Conservation (phyloP, 768 basidiomycete species). For the Tulasnella sp. region DNA sequence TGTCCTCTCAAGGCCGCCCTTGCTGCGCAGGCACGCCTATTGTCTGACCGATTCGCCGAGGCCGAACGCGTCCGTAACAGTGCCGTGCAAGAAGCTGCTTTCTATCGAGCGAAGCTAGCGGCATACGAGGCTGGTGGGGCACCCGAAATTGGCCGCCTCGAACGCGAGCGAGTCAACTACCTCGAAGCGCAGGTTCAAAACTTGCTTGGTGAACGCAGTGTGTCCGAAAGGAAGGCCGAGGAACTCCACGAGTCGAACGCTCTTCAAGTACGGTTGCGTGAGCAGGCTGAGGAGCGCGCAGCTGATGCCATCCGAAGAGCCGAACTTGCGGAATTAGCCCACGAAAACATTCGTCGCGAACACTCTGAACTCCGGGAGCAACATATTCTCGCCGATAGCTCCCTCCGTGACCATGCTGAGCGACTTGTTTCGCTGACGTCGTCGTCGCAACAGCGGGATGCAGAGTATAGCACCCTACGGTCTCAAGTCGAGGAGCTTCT, state of each 20-base stretch:
- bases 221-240: slow-evolving; percentile 55
- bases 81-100: slow-evolving; percentile 88
- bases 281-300: slow-evolving; percentile 69
- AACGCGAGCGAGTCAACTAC: slow-evolving; percentile 62
- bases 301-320: slow-evolving; percentile 63
- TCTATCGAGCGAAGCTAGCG: slow-evolving; percentile 87
- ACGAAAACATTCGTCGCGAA: slow-evolving; percentile 48
- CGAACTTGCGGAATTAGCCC: slow-evolving; percentile 53
- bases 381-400: slow-evolving; percentile 45
- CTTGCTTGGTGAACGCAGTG: slow-evolving; percentile 48
- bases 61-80: slow-evolving; percentile 63
- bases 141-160: slow-evolving; percentile 52
- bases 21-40: slow-evolving; percentile 58
- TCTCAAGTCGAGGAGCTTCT: slow-evolving; percentile 60
- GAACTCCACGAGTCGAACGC: slow-evolving; percentile 64
- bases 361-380: slow-evolving; percentile 59
- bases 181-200: slow-evolving; percentile 59
- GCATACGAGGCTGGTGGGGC: slow-evolving; percentile 65
- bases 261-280: slow-evolving; percentile 60
- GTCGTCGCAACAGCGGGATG: slow-evolving; percentile 61
- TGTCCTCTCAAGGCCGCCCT: slow-evolving; percentile 43
- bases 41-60: slow-evolving; percentile 66
- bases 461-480: slow-evolving; percentile 53
- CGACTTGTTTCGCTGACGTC: slow-evolving; percentile 62
- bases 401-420: slow-evolving; percentile 65